Evolutionary conservation across 306 rosid species (phyloP), one percentile per base, ranked within the genome.

Genomic region (Inga oerstediana): DNA sequence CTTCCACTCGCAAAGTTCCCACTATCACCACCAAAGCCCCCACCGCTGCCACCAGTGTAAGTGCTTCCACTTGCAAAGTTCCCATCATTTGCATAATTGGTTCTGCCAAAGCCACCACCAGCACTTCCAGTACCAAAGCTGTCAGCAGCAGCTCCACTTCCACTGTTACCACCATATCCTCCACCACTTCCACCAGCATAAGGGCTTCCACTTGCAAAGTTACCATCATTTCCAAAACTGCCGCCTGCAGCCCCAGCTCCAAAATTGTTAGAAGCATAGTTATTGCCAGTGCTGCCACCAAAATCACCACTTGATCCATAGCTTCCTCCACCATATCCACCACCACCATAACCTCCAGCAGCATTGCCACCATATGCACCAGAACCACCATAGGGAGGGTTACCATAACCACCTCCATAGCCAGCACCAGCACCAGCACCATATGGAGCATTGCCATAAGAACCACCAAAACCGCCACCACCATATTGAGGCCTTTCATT

Each of bases 401-500:
- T 44, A 1, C 89, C 91, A 35, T 75, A 72, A 72, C 88, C 84
- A 4, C 76, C 83, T 2, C 85, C 87, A 41, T 71, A 73, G n/a
- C 86, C 84, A 64, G 39, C 70, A 5, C 68, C 68, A 0, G 88
- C 90, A 2, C 93, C 88, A 30, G 81, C 83, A 48, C 84, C 89
- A 13, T 43, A 41, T 5, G 74, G 66, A 74, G 65, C 69, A 34
- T 9, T 59, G 15, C 83, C 86, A 10, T 85, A 80, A 82, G 51
- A 20, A 72, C 91, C 91, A 49, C 90, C 89, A 56, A 30, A 73
- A 46, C 85, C 88, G 0, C 88, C 89, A 0, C 88, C 89, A 0
- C 90, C 90, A 48, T 8, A 81, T 19, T 84, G 97, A 65, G 89
- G 64, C 88, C 90, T 97, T 1, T 97, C 97, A 75, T 81, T 94